Base-by-base conservation (phyloP, 805 yeast species). In the Scheffersomyces amazonensis region DNA sequence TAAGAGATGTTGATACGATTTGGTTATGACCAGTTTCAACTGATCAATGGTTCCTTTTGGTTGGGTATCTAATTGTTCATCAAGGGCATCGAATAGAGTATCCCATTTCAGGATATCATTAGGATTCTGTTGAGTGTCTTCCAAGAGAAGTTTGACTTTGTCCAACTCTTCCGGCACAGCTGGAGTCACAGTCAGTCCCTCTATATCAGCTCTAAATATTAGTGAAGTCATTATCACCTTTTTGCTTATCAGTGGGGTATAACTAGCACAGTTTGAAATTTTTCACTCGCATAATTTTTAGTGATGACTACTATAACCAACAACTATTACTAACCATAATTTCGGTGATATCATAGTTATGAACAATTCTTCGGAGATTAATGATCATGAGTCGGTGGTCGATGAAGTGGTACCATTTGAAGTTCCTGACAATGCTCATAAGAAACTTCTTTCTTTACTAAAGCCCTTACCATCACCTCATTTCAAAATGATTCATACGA, bases 81-180 rank as follows among this genome's bases (percentile, higher is more conserved):
- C 45, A 4, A 61, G 44, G n/a, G 43, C 41, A 3, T 47, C 42
- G 12, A 76, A 60, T 11, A 76, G 43, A 1, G 41, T 40, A 34
- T 73, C 71, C 71, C 80, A 66, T 13, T 64, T 53, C 10, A 40
- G 35, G 11, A 72, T 54, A 42, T 72, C 60, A 35, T 62, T 54
- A 1, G 62, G 62, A 12, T 49, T 46, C 28, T 49, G 17, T 4
- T 42, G 38, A 1, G 49, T 32, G 3, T 35, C 36, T n/a, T n/a
- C n/a, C n/a, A n/a, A n/a, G n/a, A n/a, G n/a, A n/a, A n/a, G n/a
- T n/a, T n/a, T n/a, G n/a, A 27, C 4, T 5, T 10, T 13, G 5
- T 5, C 16, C n/a, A 27, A 27, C 6, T 27, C 17, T 4, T 5
- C 5, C 5, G 30, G 30, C 17, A 27, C n/a, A 13, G 6, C 30